Evolutionary conservation across 2,329 filamentous ascomycete genomes (phyloP), one percentile per base, ranked within the genome.

Genomic region (Cladophialophora exuberans): DNA sequence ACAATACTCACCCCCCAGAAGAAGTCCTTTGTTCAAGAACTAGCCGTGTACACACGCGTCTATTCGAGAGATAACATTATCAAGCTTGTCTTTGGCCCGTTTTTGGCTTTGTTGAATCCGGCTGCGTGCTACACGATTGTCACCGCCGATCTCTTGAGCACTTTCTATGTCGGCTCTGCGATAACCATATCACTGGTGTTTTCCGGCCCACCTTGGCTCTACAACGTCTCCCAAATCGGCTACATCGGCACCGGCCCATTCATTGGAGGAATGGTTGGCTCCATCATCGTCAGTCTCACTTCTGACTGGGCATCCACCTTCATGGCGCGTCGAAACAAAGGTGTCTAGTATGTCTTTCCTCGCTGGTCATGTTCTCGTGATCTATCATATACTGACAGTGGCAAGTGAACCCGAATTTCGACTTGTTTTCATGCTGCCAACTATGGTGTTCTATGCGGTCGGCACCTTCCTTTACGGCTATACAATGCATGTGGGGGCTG

Each of bases 301-400:
- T 65, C 64, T 1, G 70, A 72, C 50, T 54, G 54, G 18, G 31
- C 70, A 10, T 60, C 65, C 2, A 64, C 74, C 11, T 66, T 56
- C 44, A 62, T 77, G 1, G 73, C 75, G 0, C 67, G 71, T 4
- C 68, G 72, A 18, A 76, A 75, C 60, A 64, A 69, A n/a, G 74
- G 74, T 22, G 65, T 72, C 49, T 60, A 42, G 31, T 35, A 35
- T n/a, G 31, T 15, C 31, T 6, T n/a, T 35, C n/a, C 31, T n/a
- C 31, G 2, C 17, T 3, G 11, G 9, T 4, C 10, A 13, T 15
- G 13, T 6, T 7, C 9, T 35, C 31, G 31, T n/a, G 31, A 15
- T 15, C 11, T 35, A 15, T 35, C 31, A 35, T n/a, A 35, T 6
- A 15, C 31, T n/a, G n/a, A n/a, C n/a, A n/a, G n/a, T n/a, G n/a